Percentiles rank a stretch among this genome's conserved stretches.
phyloP scores from a whole-genome alignment of 179 eudicot genomes.

The Dionaea muscipula region DNA sequence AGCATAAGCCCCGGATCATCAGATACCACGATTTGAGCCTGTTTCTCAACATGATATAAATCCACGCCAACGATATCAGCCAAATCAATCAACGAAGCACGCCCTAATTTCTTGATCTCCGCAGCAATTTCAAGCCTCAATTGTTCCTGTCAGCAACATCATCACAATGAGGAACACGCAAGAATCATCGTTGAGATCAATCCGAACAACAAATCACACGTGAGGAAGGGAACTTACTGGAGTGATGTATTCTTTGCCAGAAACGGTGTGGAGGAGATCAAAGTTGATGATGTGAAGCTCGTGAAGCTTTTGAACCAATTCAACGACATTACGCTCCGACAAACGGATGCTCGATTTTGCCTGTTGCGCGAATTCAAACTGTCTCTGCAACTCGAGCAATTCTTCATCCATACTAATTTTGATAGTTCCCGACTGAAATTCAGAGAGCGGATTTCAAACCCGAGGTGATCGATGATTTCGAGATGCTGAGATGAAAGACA shows the following conservation, averaged over 20 bases:
- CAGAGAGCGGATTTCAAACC: too few species aligned
- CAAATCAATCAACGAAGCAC: conserved; percentile 83
- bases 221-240: conserved; percentile 30
- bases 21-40: conserved; percentile 48
- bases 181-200: neutral
- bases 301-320: conserved; percentile 88
- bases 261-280: conserved; percentile 85
- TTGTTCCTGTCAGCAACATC: conserved; percentile 45
- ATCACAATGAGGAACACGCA: neutral
- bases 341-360: conserved; percentile 84
- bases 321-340: conserved; percentile 91
- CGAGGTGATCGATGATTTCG: too few species aligned
- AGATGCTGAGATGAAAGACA: too few species aligned
- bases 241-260: conserved; percentile 96
- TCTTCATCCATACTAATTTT: conserved; percentile 54
- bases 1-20: conserved; percentile 57
- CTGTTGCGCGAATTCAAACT: conserved; percentile 83
- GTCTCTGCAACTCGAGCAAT: conserved; percentile 69
- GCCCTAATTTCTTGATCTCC: conserved; percentile 66
- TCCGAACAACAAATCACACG: neutral
- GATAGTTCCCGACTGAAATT: neutral
- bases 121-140: conserved; percentile 55
- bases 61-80: conserved; percentile 75
- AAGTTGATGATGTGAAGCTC: conserved; percentile 75
- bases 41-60: conserved; percentile 85